Conservation (phyloP, 1,284 basidiomycete genomes). For the Xerocomus amazonicus region DNA sequence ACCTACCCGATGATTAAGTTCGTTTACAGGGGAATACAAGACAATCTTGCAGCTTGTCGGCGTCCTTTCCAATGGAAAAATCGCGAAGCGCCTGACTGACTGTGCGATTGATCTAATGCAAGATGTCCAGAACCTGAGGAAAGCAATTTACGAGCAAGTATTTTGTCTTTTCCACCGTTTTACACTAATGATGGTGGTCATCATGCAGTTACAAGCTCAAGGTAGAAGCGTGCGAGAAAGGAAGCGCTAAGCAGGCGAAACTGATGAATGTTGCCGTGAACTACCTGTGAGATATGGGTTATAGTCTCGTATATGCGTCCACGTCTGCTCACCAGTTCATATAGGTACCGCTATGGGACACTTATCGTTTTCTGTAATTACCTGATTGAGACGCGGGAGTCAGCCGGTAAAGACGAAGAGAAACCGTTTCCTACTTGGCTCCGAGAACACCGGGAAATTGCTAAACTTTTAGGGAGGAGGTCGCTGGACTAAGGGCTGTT, state of each 20-base stretch:
- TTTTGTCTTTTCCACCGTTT: background rate
- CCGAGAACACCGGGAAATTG: constrained; percentile 79
- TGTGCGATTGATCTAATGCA: constrained; percentile 87
- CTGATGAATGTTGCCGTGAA: constrained; percentile 76
- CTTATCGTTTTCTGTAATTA: constrained; percentile 96
- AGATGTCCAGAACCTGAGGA: constrained; percentile 91
- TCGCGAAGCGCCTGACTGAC: constrained; percentile 93
- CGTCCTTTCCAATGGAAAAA: constrained; percentile 82
- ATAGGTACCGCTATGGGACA: constrained; percentile 81
- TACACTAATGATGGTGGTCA: constrained; percentile 5
- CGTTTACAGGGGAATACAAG: constrained; percentile 86
- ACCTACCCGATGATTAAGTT: background rate
- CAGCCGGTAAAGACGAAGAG: constrained; percentile 36
- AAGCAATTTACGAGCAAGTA: constrained; percentile 85
- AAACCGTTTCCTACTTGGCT: constrained; percentile 82
- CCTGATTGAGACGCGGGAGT: constrained; percentile 74
- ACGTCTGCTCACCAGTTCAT: constrained; percentile 1
- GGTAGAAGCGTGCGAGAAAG: constrained; percentile 77
- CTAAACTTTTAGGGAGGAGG: constrained; percentile 67
- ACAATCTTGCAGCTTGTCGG: constrained; percentile 92
- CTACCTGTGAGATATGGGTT: constrained; percentile 60
- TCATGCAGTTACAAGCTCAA: constrained; percentile 82
- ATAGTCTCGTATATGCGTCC: constrained; percentile 2
- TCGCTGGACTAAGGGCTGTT: constrained; percentile 60
- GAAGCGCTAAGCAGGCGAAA: constrained; percentile 72